Percentiles rank a stretch among this genome's conserved stretches.
Evolutionary conservation across 306 rosid genomes (phyloP).

Genomic region (Arachis hypogaea): DNA sequence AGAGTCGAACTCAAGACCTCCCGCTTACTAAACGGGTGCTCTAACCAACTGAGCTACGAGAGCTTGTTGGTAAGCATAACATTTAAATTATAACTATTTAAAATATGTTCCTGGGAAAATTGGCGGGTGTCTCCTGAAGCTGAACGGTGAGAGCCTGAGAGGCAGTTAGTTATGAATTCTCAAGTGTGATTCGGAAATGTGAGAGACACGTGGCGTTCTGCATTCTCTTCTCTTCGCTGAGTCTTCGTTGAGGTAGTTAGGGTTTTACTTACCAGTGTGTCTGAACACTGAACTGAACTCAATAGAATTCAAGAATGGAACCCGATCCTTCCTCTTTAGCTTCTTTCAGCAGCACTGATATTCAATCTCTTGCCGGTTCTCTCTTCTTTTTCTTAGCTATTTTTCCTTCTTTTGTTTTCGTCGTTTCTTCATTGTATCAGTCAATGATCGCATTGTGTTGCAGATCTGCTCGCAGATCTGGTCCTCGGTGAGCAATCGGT

Average conservation of each 20-base stretch:
- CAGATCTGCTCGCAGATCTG: background rate
- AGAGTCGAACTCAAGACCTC: slow-evolving; percentile 80
- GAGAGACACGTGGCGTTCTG: background rate
- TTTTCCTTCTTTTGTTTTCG: background rate
- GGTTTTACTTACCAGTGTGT: background rate
- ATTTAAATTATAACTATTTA: too few relatives aligned
- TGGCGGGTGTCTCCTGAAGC: background rate
- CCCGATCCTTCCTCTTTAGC: background rate
- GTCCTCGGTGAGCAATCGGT: background rate
- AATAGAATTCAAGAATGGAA: background rate
- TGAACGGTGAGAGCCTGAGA: background rate
- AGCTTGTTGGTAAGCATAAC: background rate
- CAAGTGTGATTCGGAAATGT: background rate
- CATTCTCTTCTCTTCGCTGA: background rate
- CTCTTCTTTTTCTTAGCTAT: background rate
- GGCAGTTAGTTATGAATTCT: background rate
- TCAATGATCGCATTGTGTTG: background rate
- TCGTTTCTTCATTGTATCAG: background rate
- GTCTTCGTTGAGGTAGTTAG: background rate
- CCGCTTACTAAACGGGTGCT: slow-evolving; percentile 78
- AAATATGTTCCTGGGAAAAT: background rate
- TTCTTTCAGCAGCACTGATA: background rate
- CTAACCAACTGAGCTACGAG: slow-evolving; percentile 80
- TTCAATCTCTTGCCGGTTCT: background rate
- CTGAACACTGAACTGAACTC: too few relatives aligned